Conservation (phyloP, 2,329 filamentous ascomycete species). For the Fusarium torreyae region DNA sequence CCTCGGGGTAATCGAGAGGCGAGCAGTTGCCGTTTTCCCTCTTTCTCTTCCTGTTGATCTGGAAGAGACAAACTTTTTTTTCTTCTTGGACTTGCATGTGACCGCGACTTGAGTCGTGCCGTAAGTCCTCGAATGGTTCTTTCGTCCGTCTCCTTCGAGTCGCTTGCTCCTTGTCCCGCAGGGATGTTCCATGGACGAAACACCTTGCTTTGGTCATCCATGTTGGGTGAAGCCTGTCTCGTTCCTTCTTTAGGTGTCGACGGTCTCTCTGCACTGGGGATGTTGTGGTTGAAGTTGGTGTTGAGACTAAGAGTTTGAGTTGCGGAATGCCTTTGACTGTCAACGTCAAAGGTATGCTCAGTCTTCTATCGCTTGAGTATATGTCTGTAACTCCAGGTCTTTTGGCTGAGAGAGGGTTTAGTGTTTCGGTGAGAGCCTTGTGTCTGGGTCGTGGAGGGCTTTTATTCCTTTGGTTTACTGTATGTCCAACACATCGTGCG, state of each 20-base stretch:
- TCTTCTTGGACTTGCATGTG: background rate
- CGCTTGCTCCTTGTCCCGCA: background rate
- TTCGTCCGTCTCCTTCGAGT: background rate
- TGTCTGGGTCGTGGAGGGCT: background rate
- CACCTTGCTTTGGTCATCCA: conserved; percentile 20
- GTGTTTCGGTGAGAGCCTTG: background rate
- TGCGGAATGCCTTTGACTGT: conserved; percentile 15
- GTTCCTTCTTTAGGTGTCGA: conserved; percentile 5
- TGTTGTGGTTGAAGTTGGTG: background rate
- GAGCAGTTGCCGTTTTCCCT: background rate
- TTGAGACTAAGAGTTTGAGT: conserved; percentile 30
- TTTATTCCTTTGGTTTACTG: conserved; percentile 15
- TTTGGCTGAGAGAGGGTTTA: background rate
- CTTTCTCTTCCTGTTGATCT: conserved; percentile 3
- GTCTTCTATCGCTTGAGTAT: conserved; percentile 10
- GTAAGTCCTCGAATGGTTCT: background rate
- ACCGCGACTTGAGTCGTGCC: background rate
- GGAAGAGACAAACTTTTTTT: background rate
- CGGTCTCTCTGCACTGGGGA: background rate
- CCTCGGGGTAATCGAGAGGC: background rate
- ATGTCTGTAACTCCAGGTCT: background rate
- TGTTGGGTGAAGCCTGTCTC: conserved; percentile 13
- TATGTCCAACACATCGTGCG: background rate
- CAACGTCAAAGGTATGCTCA: conserved; percentile 25
- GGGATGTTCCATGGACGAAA: background rate